phyloP scores from a whole-genome alignment of 345 rosid species.

The Gossypioides kirkii region DNA sequence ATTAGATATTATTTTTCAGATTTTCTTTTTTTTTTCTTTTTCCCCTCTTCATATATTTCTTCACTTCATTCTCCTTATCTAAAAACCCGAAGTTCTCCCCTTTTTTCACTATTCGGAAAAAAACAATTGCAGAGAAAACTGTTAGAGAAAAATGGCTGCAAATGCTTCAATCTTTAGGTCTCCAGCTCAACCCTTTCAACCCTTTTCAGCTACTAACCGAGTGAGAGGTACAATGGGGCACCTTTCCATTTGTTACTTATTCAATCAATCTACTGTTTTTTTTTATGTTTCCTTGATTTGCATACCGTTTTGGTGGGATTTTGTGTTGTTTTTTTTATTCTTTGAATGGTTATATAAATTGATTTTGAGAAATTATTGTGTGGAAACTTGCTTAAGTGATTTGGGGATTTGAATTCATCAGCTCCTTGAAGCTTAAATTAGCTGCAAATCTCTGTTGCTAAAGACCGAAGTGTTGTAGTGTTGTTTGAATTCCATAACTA shows the following conservation, averaged over 20 bases:
- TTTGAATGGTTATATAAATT: too few relatives aligned
- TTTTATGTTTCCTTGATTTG: not conserved
- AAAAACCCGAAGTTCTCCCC: not conserved
- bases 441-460: too few relatives aligned
- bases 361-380: not conserved
- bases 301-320: not conserved
- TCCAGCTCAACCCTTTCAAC: conserved; percentile 33
- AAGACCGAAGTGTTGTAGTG: too few relatives aligned
- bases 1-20: not conserved
- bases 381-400: too few relatives aligned
- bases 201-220: conserved; percentile 25
- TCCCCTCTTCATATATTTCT: not conserved
- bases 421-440: too few relatives aligned
- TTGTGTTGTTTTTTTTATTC: not conserved
- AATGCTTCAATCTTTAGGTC: conserved; percentile 44
- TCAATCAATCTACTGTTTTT: conserved; percentile 10
- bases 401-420: too few relatives aligned
- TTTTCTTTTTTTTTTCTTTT: not conserved
- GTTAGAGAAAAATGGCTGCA: conserved; percentile 32
- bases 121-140: not conserved
- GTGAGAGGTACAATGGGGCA: conserved; percentile 12
- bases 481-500: not conserved
- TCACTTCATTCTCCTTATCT: not conserved
- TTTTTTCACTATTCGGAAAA: not conserved
- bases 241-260: conserved; percentile 18